A percentile compares a stretch with the other conserved stretches of the same genome.
Evolutionary conservation across 768 basidiomycete genomes (phyloP).

Genomic region (Panaeolus cyanescens): DNA sequence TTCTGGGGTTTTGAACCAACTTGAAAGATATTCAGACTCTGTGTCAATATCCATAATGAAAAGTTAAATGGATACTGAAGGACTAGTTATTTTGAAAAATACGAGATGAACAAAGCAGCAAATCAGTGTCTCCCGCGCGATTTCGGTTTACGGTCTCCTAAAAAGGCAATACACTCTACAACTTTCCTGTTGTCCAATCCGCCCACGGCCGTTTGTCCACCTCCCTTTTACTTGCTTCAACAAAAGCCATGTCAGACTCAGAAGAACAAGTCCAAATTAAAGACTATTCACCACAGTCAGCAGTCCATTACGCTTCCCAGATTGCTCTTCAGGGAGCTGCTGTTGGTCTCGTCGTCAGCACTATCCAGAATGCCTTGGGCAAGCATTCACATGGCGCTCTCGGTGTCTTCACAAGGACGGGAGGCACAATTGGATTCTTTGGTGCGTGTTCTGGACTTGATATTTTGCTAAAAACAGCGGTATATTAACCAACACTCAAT

Average conservation of each 20-base stretch:
- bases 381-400: constrained; percentile 77
- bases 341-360: constrained; percentile 69
- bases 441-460: constrained; percentile 51
- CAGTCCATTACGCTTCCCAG: constrained; percentile 55
- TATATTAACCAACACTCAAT: background rate
- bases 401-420: constrained; percentile 86
- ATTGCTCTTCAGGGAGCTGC: constrained; percentile 65
- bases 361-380: constrained; percentile 77
- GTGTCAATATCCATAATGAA: constrained; percentile 4
- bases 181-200: constrained; percentile 25
- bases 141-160: constrained; percentile 16
- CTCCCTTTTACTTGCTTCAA: constrained; percentile 28
- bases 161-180: constrained; percentile 32
- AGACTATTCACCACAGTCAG: constrained; percentile 46
- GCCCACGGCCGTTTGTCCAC: constrained; percentile 29
- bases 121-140: background rate
- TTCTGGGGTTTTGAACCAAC: constrained; percentile 38
- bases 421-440: constrained; percentile 89
- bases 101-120: background rate
- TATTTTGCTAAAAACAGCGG: background rate
- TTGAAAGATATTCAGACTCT: constrained; percentile 11
- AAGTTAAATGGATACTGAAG: too few species aligned
- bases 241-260: constrained; percentile 35
- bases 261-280: constrained; percentile 28
- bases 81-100: too few species aligned